These are phyloP conservation scores for Fusarium globosum DNA, from an alignment of 2,329 filamentous ascomycete genomes.

Conservation along the genomic window DNA sequence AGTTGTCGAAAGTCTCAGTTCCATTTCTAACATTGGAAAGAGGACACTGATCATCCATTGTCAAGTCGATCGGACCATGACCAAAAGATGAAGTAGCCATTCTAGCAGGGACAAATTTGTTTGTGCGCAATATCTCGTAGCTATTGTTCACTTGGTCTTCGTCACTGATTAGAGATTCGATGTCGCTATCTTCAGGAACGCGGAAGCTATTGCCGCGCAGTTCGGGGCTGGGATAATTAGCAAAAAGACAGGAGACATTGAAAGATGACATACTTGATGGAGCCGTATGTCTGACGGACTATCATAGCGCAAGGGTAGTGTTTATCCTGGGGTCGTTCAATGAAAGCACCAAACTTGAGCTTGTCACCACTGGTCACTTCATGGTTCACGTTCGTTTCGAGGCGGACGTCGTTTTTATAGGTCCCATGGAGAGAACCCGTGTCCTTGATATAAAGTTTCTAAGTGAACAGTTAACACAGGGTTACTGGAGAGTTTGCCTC, in stretches of 20 bases:
- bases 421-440: slow-evolving; percentile 65
- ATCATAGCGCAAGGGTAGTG: slow-evolving; percentile 55
- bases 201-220: slow-evolving; percentile 50
- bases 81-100: slow-evolving; percentile 5
- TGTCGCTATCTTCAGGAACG: slow-evolving; percentile 57
- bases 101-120: slow-evolving; percentile 45
- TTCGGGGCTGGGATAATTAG: slow-evolving; percentile 42
- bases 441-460: slow-evolving; percentile 61
- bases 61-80: slow-evolving; percentile 39
- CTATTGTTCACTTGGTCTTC: slow-evolving; percentile 45
- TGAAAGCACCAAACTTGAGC: slow-evolving; percentile 51
- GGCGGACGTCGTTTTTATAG: slow-evolving; percentile 54
- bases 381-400: slow-evolving; percentile 11
- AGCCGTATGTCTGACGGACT: slow-evolving; percentile 47
- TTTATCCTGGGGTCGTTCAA: slow-evolving; percentile 48
- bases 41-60: slow-evolving; percentile 33
- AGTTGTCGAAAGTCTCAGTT: neutral
- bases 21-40: slow-evolving; percentile 26
- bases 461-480: slow-evolving; percentile 32
- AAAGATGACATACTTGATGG: slow-evolving; percentile 34
- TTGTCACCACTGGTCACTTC: slow-evolving; percentile 46
- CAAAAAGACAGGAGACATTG: neutral
- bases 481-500: neutral
- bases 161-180: slow-evolving; percentile 45
- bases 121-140: slow-evolving; percentile 41